Evolutionary conservation across 2,329 filamentous ascomycete species (phyloP).

Genomic region (Monilinia fructicola): DNA sequence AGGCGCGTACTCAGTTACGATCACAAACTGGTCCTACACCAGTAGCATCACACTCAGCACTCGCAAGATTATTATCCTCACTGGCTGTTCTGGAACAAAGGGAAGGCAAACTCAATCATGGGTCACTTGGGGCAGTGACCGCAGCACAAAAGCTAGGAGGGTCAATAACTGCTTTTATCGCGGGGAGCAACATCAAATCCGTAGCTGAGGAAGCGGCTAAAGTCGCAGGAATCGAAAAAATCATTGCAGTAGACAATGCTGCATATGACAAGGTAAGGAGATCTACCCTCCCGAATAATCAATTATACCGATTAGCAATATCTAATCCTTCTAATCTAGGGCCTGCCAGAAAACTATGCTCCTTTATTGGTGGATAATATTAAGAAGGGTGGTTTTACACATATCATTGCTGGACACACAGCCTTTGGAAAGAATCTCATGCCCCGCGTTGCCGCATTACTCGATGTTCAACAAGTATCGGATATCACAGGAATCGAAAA

Average conservation of each 20-base stretch:
- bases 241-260: slow-evolving; percentile 82
- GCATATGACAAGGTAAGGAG: slow-evolving; percentile 81
- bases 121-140: slow-evolving; percentile 80
- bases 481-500: slow-evolving; percentile 84
- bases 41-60: slow-evolving; percentile 48
- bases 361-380: slow-evolving; percentile 92
- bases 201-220: slow-evolving; percentile 84
- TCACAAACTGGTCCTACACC: slow-evolving; percentile 43
- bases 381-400: slow-evolving; percentile 91
- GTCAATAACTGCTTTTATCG: slow-evolving; percentile 80
- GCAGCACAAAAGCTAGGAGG: slow-evolving; percentile 87
- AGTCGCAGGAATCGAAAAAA: slow-evolving; percentile 86
- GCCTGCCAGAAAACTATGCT: slow-evolving; percentile 91
- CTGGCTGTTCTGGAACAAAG: slow-evolving; percentile 90
- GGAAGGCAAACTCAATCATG: slow-evolving; percentile 79
- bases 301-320: neutral
- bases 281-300: neutral
- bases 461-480: slow-evolving; percentile 91
- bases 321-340: slow-evolving; percentile 49
- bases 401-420: slow-evolving; percentile 86
- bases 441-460: slow-evolving; percentile 84
- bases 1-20: slow-evolving; percentile 45
- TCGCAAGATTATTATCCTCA: slow-evolving; percentile 75
- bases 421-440: slow-evolving; percentile 96
- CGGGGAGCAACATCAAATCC: slow-evolving; percentile 72